These are phyloP conservation scores for Ophiostoma himal-ulmi DNA, from an alignment of 2,329 filamentous ascomycete species.

Conservation along the genomic window DNA sequence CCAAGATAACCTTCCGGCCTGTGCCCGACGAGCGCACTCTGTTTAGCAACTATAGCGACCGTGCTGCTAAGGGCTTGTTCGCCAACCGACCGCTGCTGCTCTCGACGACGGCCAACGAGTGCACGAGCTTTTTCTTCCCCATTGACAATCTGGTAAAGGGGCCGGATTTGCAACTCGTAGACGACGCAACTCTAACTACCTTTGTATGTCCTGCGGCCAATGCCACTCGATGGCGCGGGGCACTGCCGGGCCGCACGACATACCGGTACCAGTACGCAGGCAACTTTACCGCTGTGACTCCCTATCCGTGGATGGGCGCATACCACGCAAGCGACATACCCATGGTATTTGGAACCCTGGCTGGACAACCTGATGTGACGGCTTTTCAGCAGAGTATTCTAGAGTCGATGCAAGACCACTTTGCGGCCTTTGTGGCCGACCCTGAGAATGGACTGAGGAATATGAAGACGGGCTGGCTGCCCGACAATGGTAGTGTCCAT, in stretches of 20 bases:
- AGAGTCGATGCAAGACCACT: not conserved
- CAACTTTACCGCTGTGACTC: conserved; percentile 44
- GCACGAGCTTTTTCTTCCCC: conserved; percentile 42
- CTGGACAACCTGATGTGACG: not conserved
- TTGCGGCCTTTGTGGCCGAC: not conserved
- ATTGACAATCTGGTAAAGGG: not conserved
- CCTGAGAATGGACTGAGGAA: not conserved
- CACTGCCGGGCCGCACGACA: conserved; percentile 31
- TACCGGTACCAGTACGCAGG: conserved; percentile 46
- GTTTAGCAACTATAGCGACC: conserved; percentile 37
- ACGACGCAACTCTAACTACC: conserved; percentile 28
- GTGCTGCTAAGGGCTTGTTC: conserved; percentile 35
- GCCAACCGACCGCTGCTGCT: conserved; percentile 39
- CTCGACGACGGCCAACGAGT: conserved; percentile 43
- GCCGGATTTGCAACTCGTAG: not conserved
- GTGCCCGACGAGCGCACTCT: conserved; percentile 26
- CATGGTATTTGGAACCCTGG: conserved; percentile 41
- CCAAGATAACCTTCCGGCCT: not conserved
- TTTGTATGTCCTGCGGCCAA: conserved; percentile 43
- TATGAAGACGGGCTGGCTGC: not conserved
- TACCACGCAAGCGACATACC: conserved; percentile 46
- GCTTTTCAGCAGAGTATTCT: not conserved
- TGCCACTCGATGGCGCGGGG: conserved; percentile 33
- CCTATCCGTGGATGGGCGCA: conserved; percentile 39
- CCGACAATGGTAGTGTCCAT: not conserved